Evolutionary conservation across 129 eudicot genomes (phyloP), one percentile per base, ranked within the genome.

Genomic region (Ambrosia artemisiifolia): DNA sequence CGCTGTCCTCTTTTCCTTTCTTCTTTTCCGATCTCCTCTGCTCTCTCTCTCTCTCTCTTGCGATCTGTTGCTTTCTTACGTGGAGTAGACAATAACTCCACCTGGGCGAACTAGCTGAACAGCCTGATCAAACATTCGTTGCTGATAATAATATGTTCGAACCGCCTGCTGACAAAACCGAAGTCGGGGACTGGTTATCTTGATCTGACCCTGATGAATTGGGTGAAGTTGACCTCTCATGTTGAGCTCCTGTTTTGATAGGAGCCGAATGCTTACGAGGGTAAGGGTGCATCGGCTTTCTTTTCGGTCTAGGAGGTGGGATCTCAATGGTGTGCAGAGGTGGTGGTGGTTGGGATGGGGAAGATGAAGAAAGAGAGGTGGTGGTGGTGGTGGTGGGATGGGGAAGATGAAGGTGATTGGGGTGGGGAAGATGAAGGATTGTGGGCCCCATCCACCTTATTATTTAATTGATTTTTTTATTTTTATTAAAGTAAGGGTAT

Each of bases 271-370:
- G 65, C 71, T 94, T 94, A 62, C 98, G 98, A 65, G 98, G 98
- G 72, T 94, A 94, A 7, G 98, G 98, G 70, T 90, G 96, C 95
- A 83, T 75, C 0, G 96, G 96, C 65, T 94, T 94, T 62, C 98
- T 75, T 77, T 94, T 94, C 3, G 98, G 98, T 49, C 98, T 86
- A 74, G 98, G 96, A 6, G 98, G 98, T 4, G 98, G 98, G 30
- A 94, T 90, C 68, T 94, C 98, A n/a, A 84, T 83, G n/a, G n/a
- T n/a, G n/a, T n/a, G n/a, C n/a, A n/a, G n/a, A n/a, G n/a, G n/a
- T n/a, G n/a, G n/a, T n/a, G n/a, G n/a, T n/a, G n/a, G n/a, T n/a
- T n/a, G n/a, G n/a, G n/a, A n/a, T n/a, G n/a, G n/a, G n/a, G n/a
- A n/a, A n/a, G n/a, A n/a, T n/a, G n/a, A n/a, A n/a, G n/a, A n/a